Base-by-base conservation (phyloP, 78 protist genomes). In the Cavenderia fasciculata region DNA sequence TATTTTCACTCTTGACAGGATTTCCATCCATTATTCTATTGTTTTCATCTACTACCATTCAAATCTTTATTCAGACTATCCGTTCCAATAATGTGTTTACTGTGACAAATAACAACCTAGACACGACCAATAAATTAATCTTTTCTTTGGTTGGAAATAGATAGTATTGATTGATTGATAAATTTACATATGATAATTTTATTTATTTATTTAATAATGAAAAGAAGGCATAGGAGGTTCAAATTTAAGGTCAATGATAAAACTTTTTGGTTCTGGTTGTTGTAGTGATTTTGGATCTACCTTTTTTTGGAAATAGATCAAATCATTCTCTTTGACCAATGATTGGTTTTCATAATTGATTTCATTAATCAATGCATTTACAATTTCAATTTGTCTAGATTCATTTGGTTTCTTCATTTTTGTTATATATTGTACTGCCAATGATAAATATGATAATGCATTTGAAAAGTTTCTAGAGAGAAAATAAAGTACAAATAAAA, bases 371-470 rank as follows among this genome's bases (percentile, higher is more conserved):
- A 82, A 31, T 31, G 51, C 21, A 57, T 52, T 43, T 43, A 82
- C 19, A 21, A 49, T 68, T 40, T 10, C 33, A 44, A 40, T 21
- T 66, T 40, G 46, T 41, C n/a, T 65, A 21, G 76, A 1, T 33
- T 82, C 75, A 8, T 54, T 40, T 8, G 90, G 78, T 82, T 82
- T 82, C 46, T 82, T 82, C 25, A 68, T 7, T 56, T 82, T 82
- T 33, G 78, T 68, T 23, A 68, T 40, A 16, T 38, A 40, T 36
- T 19, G 5, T 4, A 6, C 31, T n/a, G 56, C 57, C n/a, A 38
- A 29, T 25, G 19, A 8, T 21, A 82, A 68, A 18, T 82, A 82
- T 16, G 70, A 51, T 1, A 76, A 44, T 38, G 57, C 41, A 36
- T 14, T 19, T 14, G 23, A 0, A 33, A 40, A 66, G 21, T 38